phyloP scores from a whole-genome alignment of 768 basidiomycete species.

The Amanita molliuscula region DNA sequence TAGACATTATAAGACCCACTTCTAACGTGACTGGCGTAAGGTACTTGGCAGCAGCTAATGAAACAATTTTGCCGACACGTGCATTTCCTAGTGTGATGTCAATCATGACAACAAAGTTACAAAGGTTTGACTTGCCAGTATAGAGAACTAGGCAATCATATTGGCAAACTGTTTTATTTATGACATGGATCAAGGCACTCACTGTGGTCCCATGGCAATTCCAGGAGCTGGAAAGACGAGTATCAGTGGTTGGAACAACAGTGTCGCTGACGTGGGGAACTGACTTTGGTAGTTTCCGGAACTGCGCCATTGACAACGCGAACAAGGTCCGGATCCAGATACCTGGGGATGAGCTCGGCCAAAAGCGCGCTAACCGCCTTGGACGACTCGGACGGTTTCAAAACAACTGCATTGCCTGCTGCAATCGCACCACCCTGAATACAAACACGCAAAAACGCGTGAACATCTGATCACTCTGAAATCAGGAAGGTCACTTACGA shows the following conservation, averaged over 20 bases:
- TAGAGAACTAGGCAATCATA: conserved; percentile 37
- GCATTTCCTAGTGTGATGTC: conserved; percentile 35
- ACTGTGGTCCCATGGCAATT: conserved; percentile 57
- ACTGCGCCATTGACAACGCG: conserved; percentile 61
- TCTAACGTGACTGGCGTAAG: conserved; percentile 56
- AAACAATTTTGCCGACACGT: conserved; percentile 57
- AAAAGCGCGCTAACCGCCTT: conserved; percentile 47
- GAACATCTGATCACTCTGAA: background rate
- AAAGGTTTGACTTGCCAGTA: conserved; percentile 37
- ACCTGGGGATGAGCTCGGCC: conserved; percentile 61
- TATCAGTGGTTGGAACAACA: background rate
- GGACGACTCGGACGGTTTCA: conserved; percentile 72
- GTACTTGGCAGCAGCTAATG: conserved; percentile 66
- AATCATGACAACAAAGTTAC: background rate
- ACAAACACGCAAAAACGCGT: background rate
- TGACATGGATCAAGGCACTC: conserved; percentile 10
- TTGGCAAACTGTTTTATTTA: background rate
- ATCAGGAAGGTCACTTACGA: conserved; percentile 30
- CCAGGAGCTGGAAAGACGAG: conserved; percentile 44
- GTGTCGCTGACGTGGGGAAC: background rate
- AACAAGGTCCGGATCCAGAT: conserved; percentile 59
- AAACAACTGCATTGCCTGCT: conserved; percentile 58
- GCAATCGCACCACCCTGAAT: conserved; percentile 58
- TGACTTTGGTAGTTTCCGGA: conserved; percentile 47
- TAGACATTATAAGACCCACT: conserved; percentile 10